phyloP scores from a whole-genome alignment of 257 asterid species.

The Solanum pinnatisectum region DNA sequence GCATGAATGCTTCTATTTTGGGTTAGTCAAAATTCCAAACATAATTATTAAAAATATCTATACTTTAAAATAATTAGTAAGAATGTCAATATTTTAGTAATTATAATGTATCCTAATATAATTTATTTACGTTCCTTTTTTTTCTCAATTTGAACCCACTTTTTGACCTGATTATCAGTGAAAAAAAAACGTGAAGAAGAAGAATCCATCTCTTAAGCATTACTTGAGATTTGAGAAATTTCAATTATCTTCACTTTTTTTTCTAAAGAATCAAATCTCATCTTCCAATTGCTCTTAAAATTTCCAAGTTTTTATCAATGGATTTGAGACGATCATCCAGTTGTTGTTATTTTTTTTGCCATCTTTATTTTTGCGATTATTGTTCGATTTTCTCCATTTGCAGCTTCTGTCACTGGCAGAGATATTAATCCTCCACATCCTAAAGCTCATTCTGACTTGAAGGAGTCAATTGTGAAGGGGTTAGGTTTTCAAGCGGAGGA shows the following conservation, averaged over 20 bases:
- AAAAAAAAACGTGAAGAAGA: not conserved
- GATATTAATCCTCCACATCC: slow-evolving; percentile 34
- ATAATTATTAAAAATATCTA: too few relatives aligned
- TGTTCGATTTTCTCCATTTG: slow-evolving; percentile 14
- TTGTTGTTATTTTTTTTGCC: not conserved
- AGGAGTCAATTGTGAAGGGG: slow-evolving; percentile 83
- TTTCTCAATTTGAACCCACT: too few relatives aligned
- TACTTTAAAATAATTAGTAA: too few relatives aligned
- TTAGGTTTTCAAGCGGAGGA: slow-evolving; percentile 78
- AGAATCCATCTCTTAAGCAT: not conserved
- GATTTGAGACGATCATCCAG: slow-evolving; percentile 9
- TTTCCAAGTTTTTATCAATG: not conserved
- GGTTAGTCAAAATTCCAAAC: too few relatives aligned
- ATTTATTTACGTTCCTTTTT: too few relatives aligned
- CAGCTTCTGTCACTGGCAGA: slow-evolving; percentile 23
- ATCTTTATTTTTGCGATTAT: slow-evolving; percentile 20
- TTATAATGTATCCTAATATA: too few relatives aligned
- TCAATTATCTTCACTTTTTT: not conserved
- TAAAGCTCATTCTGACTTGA: slow-evolving; percentile 65
- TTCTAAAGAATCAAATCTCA: not conserved
- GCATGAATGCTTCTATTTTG: too few relatives aligned
- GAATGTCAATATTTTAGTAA: too few relatives aligned
- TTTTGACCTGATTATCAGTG: too few relatives aligned
- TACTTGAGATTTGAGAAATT: not conserved
- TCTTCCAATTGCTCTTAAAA: not conserved